These are phyloP conservation scores for Lactarius akahatsu DNA, from an alignment of 768 basidiomycete species.

Conservation along the genomic window DNA sequence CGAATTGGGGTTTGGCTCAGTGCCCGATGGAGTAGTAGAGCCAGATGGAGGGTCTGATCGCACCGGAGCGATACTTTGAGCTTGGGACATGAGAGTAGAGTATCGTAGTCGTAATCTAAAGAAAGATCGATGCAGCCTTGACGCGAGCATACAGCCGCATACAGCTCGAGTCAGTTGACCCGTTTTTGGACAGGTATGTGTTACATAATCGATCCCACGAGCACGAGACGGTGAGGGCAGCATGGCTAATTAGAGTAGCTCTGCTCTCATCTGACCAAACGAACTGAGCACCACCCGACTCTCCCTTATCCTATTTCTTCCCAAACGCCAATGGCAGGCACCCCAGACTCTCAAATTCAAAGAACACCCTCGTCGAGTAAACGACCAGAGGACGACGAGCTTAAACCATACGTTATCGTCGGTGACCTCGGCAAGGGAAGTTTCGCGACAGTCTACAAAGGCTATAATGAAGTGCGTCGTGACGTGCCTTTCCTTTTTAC, in stretches of 20 bases:
- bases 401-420: slow-evolving; percentile 74
- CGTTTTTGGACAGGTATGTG: not conserved
- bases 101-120: slow-evolving; percentile 14
- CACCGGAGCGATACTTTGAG: slow-evolving; percentile 7
- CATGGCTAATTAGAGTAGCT: not conserved
- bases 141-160: slow-evolving; percentile 15
- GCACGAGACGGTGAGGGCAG: not conserved
- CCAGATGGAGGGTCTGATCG: slow-evolving; percentile 22
- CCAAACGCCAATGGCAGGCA: slow-evolving; percentile 10
- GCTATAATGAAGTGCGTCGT: slow-evolving; percentile 79
- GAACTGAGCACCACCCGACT: slow-evolving; percentile 3
- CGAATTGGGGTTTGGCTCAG: slow-evolving; percentile 32
- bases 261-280: slow-evolving; percentile 2
- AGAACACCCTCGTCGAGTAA: slow-evolving; percentile 19
- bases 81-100: slow-evolving; percentile 30
- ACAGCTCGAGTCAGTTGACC: not conserved
- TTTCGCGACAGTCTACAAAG: slow-evolving; percentile 95
- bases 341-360: slow-evolving; percentile 12
- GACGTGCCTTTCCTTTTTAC: not conserved
- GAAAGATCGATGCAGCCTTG: slow-evolving; percentile 34
- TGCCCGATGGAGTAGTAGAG: slow-evolving; percentile 8
- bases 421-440: slow-evolving; percentile 84
- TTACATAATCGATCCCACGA: not conserved
- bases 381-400: slow-evolving; percentile 61
- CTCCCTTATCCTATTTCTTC: not conserved